A percentile compares a stretch with the other conserved stretches of the same genome.
These are phyloP conservation scores for Saccharomycopsis schoenii DNA, from an alignment of 805 yeast species.

Conservation along the genomic window DNA sequence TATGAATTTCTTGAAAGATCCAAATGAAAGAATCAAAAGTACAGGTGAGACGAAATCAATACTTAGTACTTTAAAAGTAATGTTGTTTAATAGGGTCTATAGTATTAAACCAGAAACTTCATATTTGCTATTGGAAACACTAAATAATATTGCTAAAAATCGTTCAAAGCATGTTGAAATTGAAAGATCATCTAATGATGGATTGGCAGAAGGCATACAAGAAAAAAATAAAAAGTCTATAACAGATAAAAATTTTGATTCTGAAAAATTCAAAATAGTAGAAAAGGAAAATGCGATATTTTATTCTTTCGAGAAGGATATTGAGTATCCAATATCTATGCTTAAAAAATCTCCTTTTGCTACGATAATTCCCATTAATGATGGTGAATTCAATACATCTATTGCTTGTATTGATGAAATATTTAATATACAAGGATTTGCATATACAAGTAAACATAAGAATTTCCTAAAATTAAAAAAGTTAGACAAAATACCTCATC, in stretches of 20 bases:
- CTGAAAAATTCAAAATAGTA: background rate
- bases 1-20: background rate
- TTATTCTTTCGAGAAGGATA: background rate
- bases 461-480: background rate
- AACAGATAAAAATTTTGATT: too few relatives aligned
- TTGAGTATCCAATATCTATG: background rate
- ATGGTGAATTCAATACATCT: background rate
- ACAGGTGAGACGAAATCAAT: background rate
- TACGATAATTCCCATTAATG: background rate
- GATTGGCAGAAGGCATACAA: background rate
- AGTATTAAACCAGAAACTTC: background rate
- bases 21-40: background rate
- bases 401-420: background rate
- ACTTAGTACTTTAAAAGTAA: background rate
- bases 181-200: background rate
- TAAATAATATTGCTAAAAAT: background rate
- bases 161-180: background rate
- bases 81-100: background rate
- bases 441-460: background rate
- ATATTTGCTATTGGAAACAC: background rate
- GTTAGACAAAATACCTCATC: background rate
- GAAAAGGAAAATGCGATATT: background rate
- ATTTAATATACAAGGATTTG: background rate
- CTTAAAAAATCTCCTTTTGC: background rate
- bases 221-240: background rate